Conservation (phyloP, 192 early-diverging fungal species). For the Podila clonocystis region DNA sequence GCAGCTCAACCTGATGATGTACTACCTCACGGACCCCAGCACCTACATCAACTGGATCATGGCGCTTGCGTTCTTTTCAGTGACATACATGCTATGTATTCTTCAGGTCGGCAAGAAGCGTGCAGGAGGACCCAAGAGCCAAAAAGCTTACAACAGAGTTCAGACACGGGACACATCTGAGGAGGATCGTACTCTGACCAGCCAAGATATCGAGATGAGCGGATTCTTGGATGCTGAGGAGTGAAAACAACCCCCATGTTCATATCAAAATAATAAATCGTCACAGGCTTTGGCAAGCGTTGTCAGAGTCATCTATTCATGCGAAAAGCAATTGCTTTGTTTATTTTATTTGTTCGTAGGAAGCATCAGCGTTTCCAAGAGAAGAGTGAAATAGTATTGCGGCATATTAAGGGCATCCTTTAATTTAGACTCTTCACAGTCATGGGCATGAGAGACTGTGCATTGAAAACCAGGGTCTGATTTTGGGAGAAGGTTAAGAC, state of each 20-base stretch:
- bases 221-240: slow-evolving; percentile 31
- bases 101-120: slow-evolving; percentile 44
- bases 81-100: slow-evolving; percentile 32
- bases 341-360: too few species aligned
- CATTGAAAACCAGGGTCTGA: too few species aligned
- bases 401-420: too few species aligned
- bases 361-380: too few species aligned
- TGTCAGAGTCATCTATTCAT: too few species aligned
- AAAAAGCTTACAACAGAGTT: slow-evolving; percentile 32
- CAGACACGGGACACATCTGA: slow-evolving; percentile 23
- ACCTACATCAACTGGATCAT: slow-evolving; percentile 57
- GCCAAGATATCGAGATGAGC: slow-evolving; percentile 43
- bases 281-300: too few species aligned
- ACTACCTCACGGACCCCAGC: slow-evolving; percentile 47
- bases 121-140: neutral
- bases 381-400: too few species aligned
- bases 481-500: too few species aligned
- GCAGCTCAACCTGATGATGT: slow-evolving; percentile 45
- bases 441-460: too few species aligned
- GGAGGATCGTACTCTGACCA: slow-evolving; percentile 17
- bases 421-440: too few species aligned
- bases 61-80: slow-evolving; percentile 46
- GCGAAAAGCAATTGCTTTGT: too few species aligned
- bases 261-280: neutral
- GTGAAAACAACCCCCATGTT: slow-evolving; percentile 2